These are phyloP conservation scores for Peronospora farinosa DNA, from an alignment of 352 stramenopile genomes.

Conservation along the genomic window DNA sequence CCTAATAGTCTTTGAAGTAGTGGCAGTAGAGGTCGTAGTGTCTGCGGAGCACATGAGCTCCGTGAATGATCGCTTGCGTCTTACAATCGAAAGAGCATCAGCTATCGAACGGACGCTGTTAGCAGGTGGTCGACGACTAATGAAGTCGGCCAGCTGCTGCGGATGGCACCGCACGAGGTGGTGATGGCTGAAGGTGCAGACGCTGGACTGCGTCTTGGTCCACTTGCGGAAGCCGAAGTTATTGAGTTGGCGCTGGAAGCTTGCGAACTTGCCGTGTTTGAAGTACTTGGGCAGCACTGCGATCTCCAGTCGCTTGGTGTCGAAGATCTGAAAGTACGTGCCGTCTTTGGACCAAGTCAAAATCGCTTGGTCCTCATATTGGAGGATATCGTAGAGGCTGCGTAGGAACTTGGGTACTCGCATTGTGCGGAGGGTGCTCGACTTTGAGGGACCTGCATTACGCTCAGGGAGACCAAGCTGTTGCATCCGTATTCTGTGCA, in stretches of 20 bases:
- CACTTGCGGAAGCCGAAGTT: constrained; percentile 90
- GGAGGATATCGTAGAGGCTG: constrained; percentile 73
- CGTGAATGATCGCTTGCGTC: constrained; percentile 21
- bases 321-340: constrained; percentile 62
- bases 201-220: constrained; percentile 75
- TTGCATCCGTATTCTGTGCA: constrained; percentile 28
- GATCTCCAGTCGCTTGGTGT: constrained; percentile 52
- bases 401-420: constrained; percentile 75
- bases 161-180: constrained; percentile 54
- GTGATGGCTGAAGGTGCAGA: constrained; percentile 76
- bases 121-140: constrained; percentile 24
- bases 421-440: constrained; percentile 23
- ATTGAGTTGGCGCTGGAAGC: constrained; percentile 89
- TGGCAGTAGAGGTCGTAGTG: background rate
- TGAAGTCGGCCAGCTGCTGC: constrained; percentile 51
- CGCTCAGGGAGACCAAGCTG: constrained; percentile 16
- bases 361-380: constrained; percentile 60
- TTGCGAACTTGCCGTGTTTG: constrained; percentile 90
- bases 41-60: constrained; percentile 21
- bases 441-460: constrained; percentile 12
- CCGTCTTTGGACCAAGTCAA: constrained; percentile 66
- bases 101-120: constrained; percentile 9
- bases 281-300: constrained; percentile 90
- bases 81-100: constrained; percentile 7
- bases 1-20: constrained; percentile 21